Evolutionary conservation across 2,329 filamentous ascomycete genomes (phyloP).

Genomic region (Scytalidium sp.): DNA sequence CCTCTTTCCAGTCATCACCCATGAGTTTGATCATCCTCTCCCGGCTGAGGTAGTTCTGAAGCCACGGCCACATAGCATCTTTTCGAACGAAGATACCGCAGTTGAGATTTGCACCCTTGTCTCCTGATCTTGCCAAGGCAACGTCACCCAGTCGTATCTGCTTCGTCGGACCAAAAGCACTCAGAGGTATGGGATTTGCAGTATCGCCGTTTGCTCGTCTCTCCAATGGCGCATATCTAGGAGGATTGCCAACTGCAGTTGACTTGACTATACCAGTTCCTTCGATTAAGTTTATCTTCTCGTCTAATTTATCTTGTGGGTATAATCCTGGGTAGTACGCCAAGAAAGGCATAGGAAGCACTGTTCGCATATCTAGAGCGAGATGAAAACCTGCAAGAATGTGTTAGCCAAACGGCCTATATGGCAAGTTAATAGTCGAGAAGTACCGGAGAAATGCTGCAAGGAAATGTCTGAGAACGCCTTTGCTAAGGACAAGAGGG

Average conservation of each 20-base stretch:
- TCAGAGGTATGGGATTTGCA: slow-evolving; percentile 8
- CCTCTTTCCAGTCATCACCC: slow-evolving; percentile 20
- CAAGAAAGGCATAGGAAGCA: slow-evolving; percentile 23
- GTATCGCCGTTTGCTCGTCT: slow-evolving; percentile 22
- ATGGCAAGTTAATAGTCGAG: no score
- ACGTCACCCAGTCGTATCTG: slow-evolving; percentile 8
- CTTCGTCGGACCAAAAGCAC: slow-evolving; percentile 21
- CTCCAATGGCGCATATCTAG: slow-evolving; percentile 22
- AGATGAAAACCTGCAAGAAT: slow-evolving; percentile 17
- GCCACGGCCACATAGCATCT: slow-evolving; percentile 35
- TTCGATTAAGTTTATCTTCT: slow-evolving; percentile 14
- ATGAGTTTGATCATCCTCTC: slow-evolving; percentile 21
- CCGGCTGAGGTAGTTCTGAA: slow-evolving; percentile 23
- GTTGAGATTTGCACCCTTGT: slow-evolving; percentile 35
- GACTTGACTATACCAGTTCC: slow-evolving; percentile 12
- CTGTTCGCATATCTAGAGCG: slow-evolving; percentile 33
- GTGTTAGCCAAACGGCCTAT: no score
- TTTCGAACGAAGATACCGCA: slow-evolving; percentile 38
- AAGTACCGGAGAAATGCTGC: slow-evolving; percentile 9
- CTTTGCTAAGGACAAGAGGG: slow-evolving; percentile 16
- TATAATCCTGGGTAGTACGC: slow-evolving; percentile 21
- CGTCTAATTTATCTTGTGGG: slow-evolving; percentile 16
- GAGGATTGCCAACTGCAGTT: slow-evolving; percentile 20
- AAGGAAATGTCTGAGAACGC: slow-evolving; percentile 8
- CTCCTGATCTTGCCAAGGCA: slow-evolving; percentile 25